phyloP scores from a whole-genome alignment of 257 asterid genomes.

The Solanum lignicaule region DNA sequence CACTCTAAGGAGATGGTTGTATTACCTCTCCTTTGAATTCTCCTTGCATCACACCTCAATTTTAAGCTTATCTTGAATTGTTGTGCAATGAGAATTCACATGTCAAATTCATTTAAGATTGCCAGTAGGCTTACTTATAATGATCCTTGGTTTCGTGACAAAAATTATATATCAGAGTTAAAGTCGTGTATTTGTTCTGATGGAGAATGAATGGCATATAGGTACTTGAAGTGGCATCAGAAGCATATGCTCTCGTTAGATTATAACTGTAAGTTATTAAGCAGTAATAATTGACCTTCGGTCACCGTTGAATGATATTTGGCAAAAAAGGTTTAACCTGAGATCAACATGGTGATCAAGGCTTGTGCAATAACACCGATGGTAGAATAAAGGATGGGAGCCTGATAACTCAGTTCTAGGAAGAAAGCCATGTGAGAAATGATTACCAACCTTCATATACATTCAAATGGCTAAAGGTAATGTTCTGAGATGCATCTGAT shows the following conservation, averaged over 20 bases:
- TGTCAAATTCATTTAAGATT: background rate
- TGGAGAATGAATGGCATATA: background rate
- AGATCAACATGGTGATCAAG: background rate
- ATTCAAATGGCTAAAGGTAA: background rate
- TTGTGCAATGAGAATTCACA: no score
- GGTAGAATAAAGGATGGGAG: background rate
- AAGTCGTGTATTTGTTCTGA: background rate
- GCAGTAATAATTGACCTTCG: no score
- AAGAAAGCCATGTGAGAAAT: background rate
- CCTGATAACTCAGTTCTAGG: background rate
- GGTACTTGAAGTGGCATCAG: background rate
- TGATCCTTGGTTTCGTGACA: background rate
- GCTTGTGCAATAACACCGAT: background rate
- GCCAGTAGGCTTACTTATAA: background rate
- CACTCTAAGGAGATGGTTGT: background rate
- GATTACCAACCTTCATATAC: background rate
- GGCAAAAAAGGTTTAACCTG: background rate
- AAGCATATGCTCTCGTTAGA: background rate
- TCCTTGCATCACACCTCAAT: no score
- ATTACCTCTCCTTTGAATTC: background rate
- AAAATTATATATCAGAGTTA: background rate
- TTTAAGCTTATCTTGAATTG: no score
- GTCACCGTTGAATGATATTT: background rate
- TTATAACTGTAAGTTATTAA: no score
- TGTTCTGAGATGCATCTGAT: background rate